Evolutionary conservation across 129 eudicot genomes (phyloP).

Genomic region (Saussurea involucrata): DNA sequence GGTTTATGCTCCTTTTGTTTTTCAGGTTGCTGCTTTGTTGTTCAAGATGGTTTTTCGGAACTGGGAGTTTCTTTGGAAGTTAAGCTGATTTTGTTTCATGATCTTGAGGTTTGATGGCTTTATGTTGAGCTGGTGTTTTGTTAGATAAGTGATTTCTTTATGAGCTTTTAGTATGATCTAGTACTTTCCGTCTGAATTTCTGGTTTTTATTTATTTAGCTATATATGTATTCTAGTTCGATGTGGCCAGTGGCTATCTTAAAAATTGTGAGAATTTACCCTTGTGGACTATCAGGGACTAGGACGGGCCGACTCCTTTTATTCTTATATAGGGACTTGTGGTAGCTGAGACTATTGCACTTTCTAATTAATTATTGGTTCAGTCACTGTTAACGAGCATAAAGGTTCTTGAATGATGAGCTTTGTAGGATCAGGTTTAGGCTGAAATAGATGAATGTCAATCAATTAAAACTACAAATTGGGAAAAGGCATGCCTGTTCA

Average conservation of each 20-base stretch:
- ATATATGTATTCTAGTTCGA: background rate
- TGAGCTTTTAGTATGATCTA: slow-evolving; percentile 20
- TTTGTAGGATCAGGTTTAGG: background rate
- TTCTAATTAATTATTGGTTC: background rate
- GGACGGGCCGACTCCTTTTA: background rate
- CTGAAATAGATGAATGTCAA: background rate
- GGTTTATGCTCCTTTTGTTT: slow-evolving; percentile 51
- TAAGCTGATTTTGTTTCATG: slow-evolving; percentile 43
- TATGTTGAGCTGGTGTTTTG: slow-evolving; percentile 11
- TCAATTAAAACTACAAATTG: background rate
- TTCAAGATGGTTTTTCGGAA: slow-evolving; percentile 46
- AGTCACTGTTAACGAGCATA: background rate
- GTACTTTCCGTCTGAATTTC: slow-evolving; percentile 24
- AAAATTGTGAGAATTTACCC: background rate
- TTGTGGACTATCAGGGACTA: background rate
- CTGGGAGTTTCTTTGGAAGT: slow-evolving; percentile 49
- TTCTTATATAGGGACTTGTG: background rate
- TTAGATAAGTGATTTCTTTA: slow-evolving; percentile 6
- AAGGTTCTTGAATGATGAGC: background rate
- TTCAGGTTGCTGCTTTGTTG: slow-evolving; percentile 74
- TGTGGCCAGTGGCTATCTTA: slow-evolving; percentile 7
- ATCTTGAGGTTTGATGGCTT: slow-evolving; percentile 35
- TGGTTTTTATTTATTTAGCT: slow-evolving; percentile 2
- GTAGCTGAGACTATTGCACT: background rate
- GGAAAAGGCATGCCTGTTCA: background rate